Evolutionary conservation across 2,329 filamentous ascomycete species (phyloP).

Genomic region (Gliomastix tumulicola): DNA sequence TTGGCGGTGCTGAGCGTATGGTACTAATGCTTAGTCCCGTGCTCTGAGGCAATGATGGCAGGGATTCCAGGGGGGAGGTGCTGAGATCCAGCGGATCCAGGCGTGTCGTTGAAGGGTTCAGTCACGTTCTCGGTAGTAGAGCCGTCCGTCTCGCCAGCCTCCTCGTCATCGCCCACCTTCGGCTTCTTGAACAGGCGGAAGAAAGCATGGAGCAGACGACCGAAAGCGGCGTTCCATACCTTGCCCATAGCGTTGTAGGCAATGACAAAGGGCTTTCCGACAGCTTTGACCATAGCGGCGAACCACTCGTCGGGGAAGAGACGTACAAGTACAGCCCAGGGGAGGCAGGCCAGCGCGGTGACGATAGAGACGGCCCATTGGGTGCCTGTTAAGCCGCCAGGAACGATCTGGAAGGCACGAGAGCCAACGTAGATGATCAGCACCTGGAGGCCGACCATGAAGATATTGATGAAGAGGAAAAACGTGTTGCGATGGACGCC

Average conservation of each 20-base stretch:
- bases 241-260: background rate
- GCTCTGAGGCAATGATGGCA: constrained; percentile 3
- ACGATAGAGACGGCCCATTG: constrained; percentile 50
- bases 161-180: background rate
- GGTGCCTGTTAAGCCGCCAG: constrained; percentile 23
- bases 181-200: background rate
- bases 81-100: too few species aligned
- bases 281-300: constrained; percentile 4
- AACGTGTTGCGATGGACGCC: constrained; percentile 48
- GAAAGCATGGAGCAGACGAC: too few species aligned
- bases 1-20: too few species aligned
- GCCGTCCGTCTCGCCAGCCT: too few species aligned
- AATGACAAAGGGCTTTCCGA: constrained; percentile 1
- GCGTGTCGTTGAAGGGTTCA: constrained; percentile 1
- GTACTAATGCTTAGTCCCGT: background rate
- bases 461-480: constrained; percentile 47
- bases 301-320: constrained; percentile 40
- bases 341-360: constrained; percentile 37
- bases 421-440: constrained; percentile 52
- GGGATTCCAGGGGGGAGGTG: constrained; percentile 2
- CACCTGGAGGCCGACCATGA: constrained; percentile 52
- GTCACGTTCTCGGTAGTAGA: too few species aligned
- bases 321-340: constrained; percentile 41
- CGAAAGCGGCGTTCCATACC: background rate
- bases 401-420: constrained; percentile 42